Percentiles rank a stretch among this genome's conserved stretches.
phyloP scores from a whole-genome alignment of 371 early-diverging fungal genomes.

The Mucor irregularis region DNA sequence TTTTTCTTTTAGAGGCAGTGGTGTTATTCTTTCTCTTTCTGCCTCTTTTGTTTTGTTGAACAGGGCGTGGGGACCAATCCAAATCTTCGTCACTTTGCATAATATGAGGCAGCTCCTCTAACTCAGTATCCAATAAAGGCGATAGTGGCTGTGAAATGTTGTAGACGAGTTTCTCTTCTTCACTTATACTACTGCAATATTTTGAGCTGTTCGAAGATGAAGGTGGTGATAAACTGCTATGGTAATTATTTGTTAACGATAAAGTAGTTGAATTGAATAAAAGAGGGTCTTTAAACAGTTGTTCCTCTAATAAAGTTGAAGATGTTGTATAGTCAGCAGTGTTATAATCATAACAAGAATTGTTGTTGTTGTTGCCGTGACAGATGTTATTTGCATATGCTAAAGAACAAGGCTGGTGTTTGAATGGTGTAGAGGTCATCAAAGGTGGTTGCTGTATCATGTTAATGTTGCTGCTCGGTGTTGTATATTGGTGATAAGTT shows the following conservation, averaged over 20 bases:
- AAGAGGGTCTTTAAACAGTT: constrained; percentile 1
- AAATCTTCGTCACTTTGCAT: background rate
- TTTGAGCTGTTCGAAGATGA: constrained; percentile 7
- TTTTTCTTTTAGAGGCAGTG: background rate
- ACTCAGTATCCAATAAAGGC: background rate
- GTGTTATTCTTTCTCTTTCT: background rate
- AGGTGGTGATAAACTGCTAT: background rate
- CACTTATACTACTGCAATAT: constrained; percentile 8
- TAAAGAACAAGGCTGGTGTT: background rate
- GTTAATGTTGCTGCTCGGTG: background rate
- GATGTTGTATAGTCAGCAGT: background rate
- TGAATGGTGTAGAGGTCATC: background rate
- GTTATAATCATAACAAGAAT: background rate
- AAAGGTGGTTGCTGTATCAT: constrained; percentile 1
- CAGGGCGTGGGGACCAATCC: constrained; percentile 2
- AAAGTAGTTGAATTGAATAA: background rate
- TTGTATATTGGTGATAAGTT: background rate
- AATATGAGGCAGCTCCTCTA: background rate
- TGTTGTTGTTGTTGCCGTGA: too few relatives aligned
- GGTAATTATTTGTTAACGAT: background rate
- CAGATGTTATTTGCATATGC: too few relatives aligned
- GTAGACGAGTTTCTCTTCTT: background rate
- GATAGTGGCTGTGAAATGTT: background rate
- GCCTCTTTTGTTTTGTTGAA: constrained; percentile 4
- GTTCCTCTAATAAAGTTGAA: background rate